Conservation (phyloP, 495 filamentous ascomycete species). For the Penicillium herquei region DNA sequence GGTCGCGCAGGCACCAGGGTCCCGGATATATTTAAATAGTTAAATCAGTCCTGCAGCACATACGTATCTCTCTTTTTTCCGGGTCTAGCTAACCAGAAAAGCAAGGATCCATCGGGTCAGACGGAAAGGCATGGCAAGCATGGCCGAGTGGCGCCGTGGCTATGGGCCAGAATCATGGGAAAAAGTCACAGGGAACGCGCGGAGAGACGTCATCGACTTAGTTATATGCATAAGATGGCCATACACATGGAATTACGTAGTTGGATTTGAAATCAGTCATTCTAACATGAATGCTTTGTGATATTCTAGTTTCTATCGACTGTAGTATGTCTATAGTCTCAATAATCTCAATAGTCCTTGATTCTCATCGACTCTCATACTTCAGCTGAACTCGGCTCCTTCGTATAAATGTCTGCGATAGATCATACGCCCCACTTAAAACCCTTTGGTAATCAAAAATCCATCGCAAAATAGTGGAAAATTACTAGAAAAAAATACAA, state of each 20-base stretch:
- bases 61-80: neutral
- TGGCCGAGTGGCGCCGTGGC: constrained; percentile 10
- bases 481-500: too few species aligned
- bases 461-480: too few species aligned
- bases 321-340: neutral
- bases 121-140: constrained; percentile 10
- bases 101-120: constrained; percentile 9
- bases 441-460: constrained; percentile 7
- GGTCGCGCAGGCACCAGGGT: constrained; percentile 10
- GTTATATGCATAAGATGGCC: neutral
- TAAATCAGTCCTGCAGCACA: too few species aligned
- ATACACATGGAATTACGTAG: neutral
- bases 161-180: constrained; percentile 2
- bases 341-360: neutral
- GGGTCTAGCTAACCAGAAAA: neutral
- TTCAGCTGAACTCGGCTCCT: neutral
- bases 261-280: neutral
- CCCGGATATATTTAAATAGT: constrained; percentile 1
- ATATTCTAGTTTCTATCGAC: neutral
- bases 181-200: constrained; percentile 12
- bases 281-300: neutral
- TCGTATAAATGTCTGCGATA: constrained; percentile 18
- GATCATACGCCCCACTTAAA: constrained; percentile 20
- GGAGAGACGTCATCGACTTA: constrained; percentile 17
- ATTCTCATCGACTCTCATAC: neutral